A percentile compares a stretch with the other conserved stretches of the same genome.
phyloP scores from a whole-genome alignment of 768 basidiomycete species.

The Rubroboletus pulcherrimus region DNA sequence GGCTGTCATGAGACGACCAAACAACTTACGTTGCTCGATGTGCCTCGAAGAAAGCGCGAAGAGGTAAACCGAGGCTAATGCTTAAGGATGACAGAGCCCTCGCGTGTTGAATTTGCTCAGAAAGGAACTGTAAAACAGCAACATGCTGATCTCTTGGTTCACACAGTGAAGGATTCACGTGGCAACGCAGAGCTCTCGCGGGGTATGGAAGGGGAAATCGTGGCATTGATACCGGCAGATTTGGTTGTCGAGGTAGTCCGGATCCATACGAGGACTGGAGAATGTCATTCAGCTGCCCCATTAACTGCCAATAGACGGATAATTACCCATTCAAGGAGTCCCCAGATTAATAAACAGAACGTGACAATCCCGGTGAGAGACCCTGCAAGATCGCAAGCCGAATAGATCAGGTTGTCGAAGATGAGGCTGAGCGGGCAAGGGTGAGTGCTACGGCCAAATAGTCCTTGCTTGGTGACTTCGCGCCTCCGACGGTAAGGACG shows the following conservation, averaged over 20 bases:
- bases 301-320: background rate
- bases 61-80: slow-evolving; percentile 15
- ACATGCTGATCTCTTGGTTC: slow-evolving; percentile 16
- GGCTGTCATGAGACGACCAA: background rate
- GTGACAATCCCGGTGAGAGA: slow-evolving; percentile 9
- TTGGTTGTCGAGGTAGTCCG: slow-evolving; percentile 3
- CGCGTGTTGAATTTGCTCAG: slow-evolving; percentile 28
- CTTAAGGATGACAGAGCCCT: slow-evolving; percentile 24
- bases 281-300: slow-evolving; percentile 4
- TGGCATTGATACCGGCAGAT: background rate
- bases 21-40: slow-evolving; percentile 20
- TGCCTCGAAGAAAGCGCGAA: slow-evolving; percentile 21
- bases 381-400: slow-evolving; percentile 14
- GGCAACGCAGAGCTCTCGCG: slow-evolving; percentile 3
- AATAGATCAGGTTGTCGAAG: slow-evolving; percentile 3
- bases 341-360: slow-evolving; percentile 22
- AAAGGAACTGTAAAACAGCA: slow-evolving; percentile 24
- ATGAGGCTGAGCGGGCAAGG: background rate
- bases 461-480: background rate
- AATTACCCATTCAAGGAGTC: slow-evolving; percentile 24
- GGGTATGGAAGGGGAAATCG: slow-evolving; percentile 11
- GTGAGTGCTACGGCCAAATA: background rate
- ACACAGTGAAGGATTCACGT: background rate
- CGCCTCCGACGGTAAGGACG: background rate
- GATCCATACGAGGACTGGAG: slow-evolving; percentile 15